Base-by-base conservation (phyloP, 495 filamentous ascomycete genomes). In the Penicillium pulvis region DNA sequence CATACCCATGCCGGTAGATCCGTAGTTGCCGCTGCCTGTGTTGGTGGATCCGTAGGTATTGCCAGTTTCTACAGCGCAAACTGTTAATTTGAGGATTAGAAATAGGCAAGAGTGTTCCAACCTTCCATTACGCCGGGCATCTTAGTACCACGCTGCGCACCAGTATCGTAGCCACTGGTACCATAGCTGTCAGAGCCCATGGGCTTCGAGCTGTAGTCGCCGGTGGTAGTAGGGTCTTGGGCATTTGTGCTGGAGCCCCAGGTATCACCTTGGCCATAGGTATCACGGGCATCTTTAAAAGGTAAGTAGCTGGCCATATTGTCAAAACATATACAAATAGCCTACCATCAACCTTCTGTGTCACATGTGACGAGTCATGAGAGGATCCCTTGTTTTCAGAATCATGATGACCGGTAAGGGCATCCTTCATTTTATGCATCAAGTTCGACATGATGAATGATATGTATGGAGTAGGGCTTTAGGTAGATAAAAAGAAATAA, bases 351-450 rank as follows among this genome's bases (percentile, higher is more conserved):
- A 77, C 76, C 31, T 19, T 41, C 67, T 83, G 81, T 20, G 62
- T 74, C 8, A 71, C 42, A 7, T 75, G 73, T 51, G 71, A 71
- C 5, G 61, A 57, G 23, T 58, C 53, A 64, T 83, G 74, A 23
- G 73, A 69, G 47, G 78, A 71, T 33, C 75, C 80, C 55, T 75
- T 70, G 23, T 73, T 71, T 19, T 53, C 61, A 23, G 64, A 60
- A 31, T 60, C 63, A 63, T 69, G 64, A 51, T 69, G 63, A 45
- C 73, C 62, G 53, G 81, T 75, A 56, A 92, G 60, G 66, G 81
- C 85, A 36, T 90, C 84, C 76, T 90, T 91, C 73, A 90, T 79
- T 66, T 91, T 92, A 79, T 91, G 81, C 63, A 90, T 69, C 59
- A 91, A 71, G 58, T 76, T 71, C 24, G 86, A 88, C 87, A 90